Evolutionary conservation across 1,284 basidiomycete genomes (phyloP), one percentile per base, ranked within the genome.

Genomic region (Leccinum huronense): DNA sequence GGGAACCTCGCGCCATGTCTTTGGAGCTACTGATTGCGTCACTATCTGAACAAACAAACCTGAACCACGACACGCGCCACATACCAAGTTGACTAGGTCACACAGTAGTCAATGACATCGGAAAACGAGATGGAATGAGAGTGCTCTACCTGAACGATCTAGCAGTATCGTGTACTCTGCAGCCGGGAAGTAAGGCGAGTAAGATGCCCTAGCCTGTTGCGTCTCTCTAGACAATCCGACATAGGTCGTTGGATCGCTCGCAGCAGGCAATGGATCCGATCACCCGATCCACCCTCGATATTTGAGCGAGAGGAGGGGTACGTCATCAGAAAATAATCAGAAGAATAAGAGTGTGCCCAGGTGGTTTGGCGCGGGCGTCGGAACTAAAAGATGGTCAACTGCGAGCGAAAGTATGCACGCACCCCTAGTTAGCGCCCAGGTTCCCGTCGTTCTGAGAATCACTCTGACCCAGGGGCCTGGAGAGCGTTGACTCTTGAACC

Each of bases 1-100:
- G 94, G 94, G 68, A 84, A 94, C 34, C 94, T 83, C 1, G 91
- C 88, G 1, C 23, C 23, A 23, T 23, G 23, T 23, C 23, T 23
- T 23, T 23, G 23, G 23, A 23, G 23, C 23, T 23, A 16, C 14
- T 33, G 45, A 30, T 19, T 10, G 42, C 58, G 61, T 69, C 57
- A 59, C 40, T 60, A 65, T 34, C 58, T 48, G 9, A 51, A 16
- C 13, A 7, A 16, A 40, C 42, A 23, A 23, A 23, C 23, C 8
- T n/a, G 9, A 4, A 13, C 1, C 38, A 40, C 38, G 38, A 3
- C 14, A 40, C 1, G 9, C 8, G n/a, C 38, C 13, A 62, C 85
- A 62, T 74, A 89, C 88, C 65, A 89, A 81, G 71, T 89, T 87
- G 53, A 85, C 86, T 89, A 40, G 57, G 59, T 57, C 16, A 34